phyloP scores from a whole-genome alignment of 2,329 filamentous ascomycete species.

The Paracorniculantispora psalliotae region DNA sequence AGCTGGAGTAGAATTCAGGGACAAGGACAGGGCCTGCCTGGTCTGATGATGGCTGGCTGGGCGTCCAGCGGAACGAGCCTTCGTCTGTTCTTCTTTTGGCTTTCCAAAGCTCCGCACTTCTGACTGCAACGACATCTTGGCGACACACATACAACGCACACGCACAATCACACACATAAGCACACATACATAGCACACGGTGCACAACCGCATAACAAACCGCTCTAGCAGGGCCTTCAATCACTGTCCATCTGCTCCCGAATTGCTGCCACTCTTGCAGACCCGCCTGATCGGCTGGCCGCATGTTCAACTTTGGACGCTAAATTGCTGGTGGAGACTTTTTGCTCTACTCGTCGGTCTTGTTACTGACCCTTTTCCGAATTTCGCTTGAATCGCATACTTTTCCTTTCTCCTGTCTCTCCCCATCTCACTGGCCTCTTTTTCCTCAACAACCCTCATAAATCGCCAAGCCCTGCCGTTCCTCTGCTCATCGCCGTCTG shows the following conservation, averaged over 20 bases:
- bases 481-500: background rate
- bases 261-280: constrained; percentile 9
- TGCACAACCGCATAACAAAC: background rate
- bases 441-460: background rate
- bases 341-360: background rate
- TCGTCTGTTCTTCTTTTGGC: constrained; percentile 4
- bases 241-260: background rate
- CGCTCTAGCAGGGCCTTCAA: background rate
- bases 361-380: constrained; percentile 1
- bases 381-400: background rate
- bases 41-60: constrained; percentile 2
- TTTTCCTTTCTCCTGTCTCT: background rate
- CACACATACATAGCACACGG: too few relatives aligned
- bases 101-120: background rate
- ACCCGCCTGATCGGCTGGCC: constrained; percentile 20
- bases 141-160: background rate
- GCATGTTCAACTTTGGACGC: constrained; percentile 19
- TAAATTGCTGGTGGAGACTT: constrained; percentile 18
- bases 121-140: background rate
- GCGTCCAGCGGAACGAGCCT: background rate
- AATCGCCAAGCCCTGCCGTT: background rate
- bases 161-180: background rate
- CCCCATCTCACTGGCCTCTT: background rate
- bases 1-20: background rate
- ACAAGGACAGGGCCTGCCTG: background rate